Base-by-base conservation (phyloP, 2,329 filamentous ascomycete species). In the Parasarocladium wereldwijsianum region DNA sequence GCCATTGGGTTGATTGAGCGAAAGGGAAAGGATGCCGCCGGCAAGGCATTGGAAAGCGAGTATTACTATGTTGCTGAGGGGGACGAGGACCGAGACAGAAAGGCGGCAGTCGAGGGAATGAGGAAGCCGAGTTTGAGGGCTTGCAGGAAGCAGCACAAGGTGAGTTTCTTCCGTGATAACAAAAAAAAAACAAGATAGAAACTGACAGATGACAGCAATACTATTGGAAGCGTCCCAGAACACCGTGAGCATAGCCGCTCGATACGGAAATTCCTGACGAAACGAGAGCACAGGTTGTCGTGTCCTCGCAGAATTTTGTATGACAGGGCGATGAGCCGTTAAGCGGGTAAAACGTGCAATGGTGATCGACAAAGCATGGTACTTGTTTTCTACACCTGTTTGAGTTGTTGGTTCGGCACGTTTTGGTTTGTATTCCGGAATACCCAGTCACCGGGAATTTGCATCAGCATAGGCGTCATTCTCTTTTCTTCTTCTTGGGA, bases 81-180 rank as follows among this genome's bases (percentile, higher is more conserved):
- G 45, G 90, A 98, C 48, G 62, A 66, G 3, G 85, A 96, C 47
- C 68, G 76, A 38, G 71, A 78, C 47, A 71, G 87, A 35, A 72
- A 81, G 30, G 70, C 83, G 32, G 80, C 85, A 14, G 83, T 86
- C 2, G 76, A 86, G 40, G 82, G 83, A 31, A 61, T 94, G 49
- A 70, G 84, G 33, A 93, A 93, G 56, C 87, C 86, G 24, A 90
- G 84, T 43, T 59, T 98, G 45, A 69, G 90, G 40, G 78, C 76
- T 46, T 94, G 90, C 48, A 71, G 90, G 46, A 96, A 94, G 59
- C 83, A 90, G 50, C 90, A 98, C 57, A 96, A 96, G 82, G 87
- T 96, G 68, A 48, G 62, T 52, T 37, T 22, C 32, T n/a, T 15
- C 5, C n/a, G 15, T 11, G n/a, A 10, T n/a, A 9, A 26, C 22